Percentiles rank a stretch among this genome's conserved stretches.
These are phyloP conservation scores for Lachnellula willkommii DNA, from an alignment of 2,329 filamentous ascomycete genomes.

Conservation along the genomic window DNA sequence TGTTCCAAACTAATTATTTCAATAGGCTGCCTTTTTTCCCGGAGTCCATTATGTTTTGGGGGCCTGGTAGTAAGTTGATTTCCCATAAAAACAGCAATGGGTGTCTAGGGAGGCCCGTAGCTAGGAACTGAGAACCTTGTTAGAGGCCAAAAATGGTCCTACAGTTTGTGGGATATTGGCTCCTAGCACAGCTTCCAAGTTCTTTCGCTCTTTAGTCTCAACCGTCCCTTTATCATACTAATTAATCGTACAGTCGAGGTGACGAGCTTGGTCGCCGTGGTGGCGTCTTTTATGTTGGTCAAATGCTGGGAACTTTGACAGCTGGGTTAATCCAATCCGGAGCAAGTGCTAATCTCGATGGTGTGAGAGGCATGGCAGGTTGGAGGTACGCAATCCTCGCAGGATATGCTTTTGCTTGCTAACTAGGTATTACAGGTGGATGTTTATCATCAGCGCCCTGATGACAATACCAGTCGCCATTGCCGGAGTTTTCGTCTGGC, in stretches of 20 bases:
- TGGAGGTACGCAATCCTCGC: slow-evolving; percentile 28
- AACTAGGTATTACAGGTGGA: slow-evolving; percentile 47
- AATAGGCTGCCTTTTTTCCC: slow-evolving; percentile 32
- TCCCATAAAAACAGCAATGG: no score
- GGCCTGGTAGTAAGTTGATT: slow-evolving; percentile 27
- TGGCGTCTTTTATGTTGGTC: slow-evolving; percentile 24
- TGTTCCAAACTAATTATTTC: not conserved
- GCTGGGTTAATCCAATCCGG: slow-evolving; percentile 23
- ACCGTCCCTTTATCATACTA: no score
- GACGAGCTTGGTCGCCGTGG: slow-evolving; percentile 26
- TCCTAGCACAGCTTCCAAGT: not conserved
- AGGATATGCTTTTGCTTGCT: slow-evolving; percentile 18
- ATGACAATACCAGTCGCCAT: slow-evolving; percentile 52
- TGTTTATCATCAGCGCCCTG: slow-evolving; percentile 49
- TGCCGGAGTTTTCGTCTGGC: slow-evolving; percentile 46
- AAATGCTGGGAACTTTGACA: slow-evolving; percentile 24
- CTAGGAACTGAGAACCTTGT: no score
- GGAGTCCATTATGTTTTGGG: slow-evolving; percentile 34
- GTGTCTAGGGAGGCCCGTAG: no score
- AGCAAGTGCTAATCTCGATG: slow-evolving; percentile 17
- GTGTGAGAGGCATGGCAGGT: slow-evolving; percentile 24
- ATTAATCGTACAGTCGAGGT: slow-evolving; percentile 12
- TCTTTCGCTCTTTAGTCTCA: no score
- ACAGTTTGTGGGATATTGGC: no score
- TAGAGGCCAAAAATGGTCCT: no score